phyloP scores from a whole-genome alignment of 1,284 basidiomycete species.

The Amylostereum chailletii region DNA sequence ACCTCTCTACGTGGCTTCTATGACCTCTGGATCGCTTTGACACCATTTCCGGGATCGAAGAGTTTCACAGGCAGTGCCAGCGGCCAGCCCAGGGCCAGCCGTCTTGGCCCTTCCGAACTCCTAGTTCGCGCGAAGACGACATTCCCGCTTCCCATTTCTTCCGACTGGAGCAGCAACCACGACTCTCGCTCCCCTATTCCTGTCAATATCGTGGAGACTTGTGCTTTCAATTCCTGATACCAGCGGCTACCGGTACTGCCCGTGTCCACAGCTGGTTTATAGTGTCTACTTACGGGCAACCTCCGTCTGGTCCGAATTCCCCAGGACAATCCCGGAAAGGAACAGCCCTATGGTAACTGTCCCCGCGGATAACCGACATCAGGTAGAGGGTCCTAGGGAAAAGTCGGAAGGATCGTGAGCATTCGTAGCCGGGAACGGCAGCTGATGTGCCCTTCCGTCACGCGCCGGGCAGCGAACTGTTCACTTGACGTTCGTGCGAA shows the following conservation, averaged over 20 bases:
- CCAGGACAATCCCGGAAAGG: too few species aligned
- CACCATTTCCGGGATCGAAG: too few species aligned
- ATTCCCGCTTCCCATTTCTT: background rate
- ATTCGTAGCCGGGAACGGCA: too few species aligned
- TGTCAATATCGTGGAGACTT: background rate
- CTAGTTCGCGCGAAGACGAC: background rate
- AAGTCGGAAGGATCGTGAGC: too few species aligned
- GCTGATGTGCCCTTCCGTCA: too few species aligned
- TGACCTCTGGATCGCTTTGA: too few species aligned
- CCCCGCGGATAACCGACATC: too few species aligned
- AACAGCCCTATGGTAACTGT: too few species aligned
- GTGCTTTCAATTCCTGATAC: background rate
- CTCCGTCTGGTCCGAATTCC: background rate
- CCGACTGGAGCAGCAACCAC: background rate
- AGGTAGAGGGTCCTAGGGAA: too few species aligned
- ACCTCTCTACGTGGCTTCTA: too few species aligned
- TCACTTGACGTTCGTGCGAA: too few species aligned
- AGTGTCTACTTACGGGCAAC: background rate
- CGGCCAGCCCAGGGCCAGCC: background rate
- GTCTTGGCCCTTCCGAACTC: background rate
- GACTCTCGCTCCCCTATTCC: background rate
- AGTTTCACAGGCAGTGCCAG: background rate
- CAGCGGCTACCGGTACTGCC: background rate
- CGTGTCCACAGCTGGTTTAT: background rate
- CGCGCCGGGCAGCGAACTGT: too few species aligned